These are phyloP conservation scores for Ammopiptanthus mongolicus DNA, from an alignment of 306 rosid genomes.

Conservation along the genomic window DNA sequence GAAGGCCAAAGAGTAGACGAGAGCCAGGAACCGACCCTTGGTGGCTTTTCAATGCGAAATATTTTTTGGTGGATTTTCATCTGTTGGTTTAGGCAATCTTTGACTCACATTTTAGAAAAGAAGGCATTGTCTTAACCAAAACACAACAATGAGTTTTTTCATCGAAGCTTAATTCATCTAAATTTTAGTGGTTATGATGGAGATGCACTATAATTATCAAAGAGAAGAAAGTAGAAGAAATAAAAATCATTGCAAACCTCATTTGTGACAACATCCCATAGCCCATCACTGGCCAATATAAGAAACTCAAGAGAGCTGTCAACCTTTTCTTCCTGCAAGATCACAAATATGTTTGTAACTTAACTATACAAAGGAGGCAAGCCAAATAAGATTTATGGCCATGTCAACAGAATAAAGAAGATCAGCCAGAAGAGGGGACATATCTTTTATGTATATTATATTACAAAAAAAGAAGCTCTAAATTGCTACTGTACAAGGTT, in stretches of 20 bases:
- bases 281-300: conserved; percentile 91
- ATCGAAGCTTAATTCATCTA: background rate
- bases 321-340: conserved; percentile 76
- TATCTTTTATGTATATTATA: background rate
- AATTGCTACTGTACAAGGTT: background rate
- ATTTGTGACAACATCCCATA: conserved; percentile 96
- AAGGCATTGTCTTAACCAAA: background rate
- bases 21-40: background rate
- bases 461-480: background rate
- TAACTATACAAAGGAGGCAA: background rate
- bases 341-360: conserved; percentile 6
- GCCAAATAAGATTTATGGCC: background rate
- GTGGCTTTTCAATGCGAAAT: background rate
- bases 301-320: conserved; percentile 93
- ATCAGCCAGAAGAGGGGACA: background rate
- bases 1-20: background rate
- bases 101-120: background rate
- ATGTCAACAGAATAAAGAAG: background rate
- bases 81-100: background rate
- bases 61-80: background rate
- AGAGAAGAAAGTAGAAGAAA: background rate
- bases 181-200: conserved; percentile 3
- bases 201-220: background rate
- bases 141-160: background rate
- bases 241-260: conserved; percentile 53